phyloP scores from a whole-genome alignment of 306 rosid species.

The Vicia faba region DNA sequence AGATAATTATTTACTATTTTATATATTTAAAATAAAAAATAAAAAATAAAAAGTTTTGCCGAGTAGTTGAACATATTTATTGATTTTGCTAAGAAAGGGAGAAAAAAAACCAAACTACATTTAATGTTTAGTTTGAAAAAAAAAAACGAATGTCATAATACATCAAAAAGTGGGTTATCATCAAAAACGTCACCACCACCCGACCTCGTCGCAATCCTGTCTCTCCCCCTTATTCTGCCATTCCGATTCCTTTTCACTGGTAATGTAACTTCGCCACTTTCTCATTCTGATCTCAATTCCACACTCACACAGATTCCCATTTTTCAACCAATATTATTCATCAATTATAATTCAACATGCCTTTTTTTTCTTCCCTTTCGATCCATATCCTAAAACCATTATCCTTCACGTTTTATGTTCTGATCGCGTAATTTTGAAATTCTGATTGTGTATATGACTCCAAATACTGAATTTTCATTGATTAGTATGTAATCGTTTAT shows the following conservation, averaged over 20 bases:
- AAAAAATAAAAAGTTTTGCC: too few species aligned
- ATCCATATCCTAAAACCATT: neutral
- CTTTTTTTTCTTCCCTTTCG: neutral
- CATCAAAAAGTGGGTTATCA: neutral
- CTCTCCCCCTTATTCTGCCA: neutral
- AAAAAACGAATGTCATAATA: neutral
- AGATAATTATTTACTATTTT: too few species aligned
- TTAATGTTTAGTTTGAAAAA: neutral
- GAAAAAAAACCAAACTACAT: neutral
- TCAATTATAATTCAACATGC: slow-evolving; percentile 8
- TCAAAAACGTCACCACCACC: slow-evolving; percentile 26
- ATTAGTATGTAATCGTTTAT: neutral
- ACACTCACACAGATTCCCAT: neutral
- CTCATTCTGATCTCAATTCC: slow-evolving; percentile 27
- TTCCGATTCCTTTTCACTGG: slow-evolving; percentile 28
- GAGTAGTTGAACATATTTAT: neutral
- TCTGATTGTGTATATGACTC: neutral
- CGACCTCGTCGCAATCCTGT: slow-evolving; percentile 31
- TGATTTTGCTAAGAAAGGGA: neutral
- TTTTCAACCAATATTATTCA: neutral
- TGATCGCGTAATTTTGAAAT: slow-evolving; percentile 19
- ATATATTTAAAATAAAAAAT: too few species aligned
- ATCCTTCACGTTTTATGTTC: neutral
- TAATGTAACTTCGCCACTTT: slow-evolving; percentile 28
- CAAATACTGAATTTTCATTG: neutral